Evolutionary conservation across 2,329 filamentous ascomycete genomes (phyloP).

Genomic region (Aphanoascus verrucosus): DNA sequence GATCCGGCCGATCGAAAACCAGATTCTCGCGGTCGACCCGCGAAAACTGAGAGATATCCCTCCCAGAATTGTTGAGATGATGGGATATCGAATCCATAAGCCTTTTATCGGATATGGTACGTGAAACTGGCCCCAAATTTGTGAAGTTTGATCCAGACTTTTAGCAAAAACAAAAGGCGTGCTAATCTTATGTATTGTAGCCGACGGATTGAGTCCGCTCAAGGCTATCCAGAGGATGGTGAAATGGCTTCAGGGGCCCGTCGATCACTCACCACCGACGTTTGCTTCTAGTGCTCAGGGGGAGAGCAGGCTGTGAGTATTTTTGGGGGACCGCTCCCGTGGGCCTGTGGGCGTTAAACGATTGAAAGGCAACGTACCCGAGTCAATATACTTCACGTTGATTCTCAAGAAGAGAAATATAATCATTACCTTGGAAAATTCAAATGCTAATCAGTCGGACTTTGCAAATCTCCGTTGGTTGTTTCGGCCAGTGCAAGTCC

Average conservation of each 20-base stretch:
- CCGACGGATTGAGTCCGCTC: slow-evolving; percentile 23
- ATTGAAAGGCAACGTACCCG: too few relatives aligned
- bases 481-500: too few relatives aligned
- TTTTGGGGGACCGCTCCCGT: too few relatives aligned
- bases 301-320: slow-evolving; percentile 6
- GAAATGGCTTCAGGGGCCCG: slow-evolving; percentile 22
- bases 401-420: too few relatives aligned
- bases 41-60: slow-evolving; percentile 23
- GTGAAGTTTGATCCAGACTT: not conserved
- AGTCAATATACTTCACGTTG: too few relatives aligned
- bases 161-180: not conserved
- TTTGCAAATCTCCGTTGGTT: too few relatives aligned
- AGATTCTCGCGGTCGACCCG: slow-evolving; percentile 26
- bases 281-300: slow-evolving; percentile 17
- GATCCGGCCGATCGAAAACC: slow-evolving; percentile 27
- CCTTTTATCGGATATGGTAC: slow-evolving; percentile 27
- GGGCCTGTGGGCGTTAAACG: too few relatives aligned
- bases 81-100: slow-evolving; percentile 25
- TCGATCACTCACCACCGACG: slow-evolving; percentile 22
- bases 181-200: slow-evolving; percentile 12
- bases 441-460: too few relatives aligned
- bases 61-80: slow-evolving; percentile 25
- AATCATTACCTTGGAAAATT: too few relatives aligned
- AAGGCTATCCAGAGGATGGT: slow-evolving; percentile 23
- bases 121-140: not conserved